phyloP scores from a whole-genome alignment of 257 asterid species.

The Nicotiana obtusifolia region DNA sequence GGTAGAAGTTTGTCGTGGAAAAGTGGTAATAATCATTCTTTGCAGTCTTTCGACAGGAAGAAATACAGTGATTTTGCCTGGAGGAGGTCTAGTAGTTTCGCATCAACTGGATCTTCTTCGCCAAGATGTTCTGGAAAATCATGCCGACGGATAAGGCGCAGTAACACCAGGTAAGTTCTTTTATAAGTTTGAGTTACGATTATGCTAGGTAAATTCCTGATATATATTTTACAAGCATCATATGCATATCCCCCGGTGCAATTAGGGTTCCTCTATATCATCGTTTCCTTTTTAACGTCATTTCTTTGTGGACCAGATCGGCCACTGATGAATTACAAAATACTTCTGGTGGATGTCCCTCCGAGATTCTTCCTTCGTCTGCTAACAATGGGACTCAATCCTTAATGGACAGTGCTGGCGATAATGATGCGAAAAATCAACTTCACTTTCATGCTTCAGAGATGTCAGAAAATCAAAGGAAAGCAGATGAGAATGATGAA shows the following conservation, averaged over 20 bases:
- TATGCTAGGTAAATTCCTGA: neutral
- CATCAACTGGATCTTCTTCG: slow-evolving; percentile 42
- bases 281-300: neutral
- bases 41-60: slow-evolving; percentile 45
- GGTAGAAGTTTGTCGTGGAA: slow-evolving; percentile 90
- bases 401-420: slow-evolving; percentile 19
- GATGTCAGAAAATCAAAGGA: slow-evolving; percentile 24
- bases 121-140: slow-evolving; percentile 75
- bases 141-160: slow-evolving; percentile 72
- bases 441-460: slow-evolving; percentile 23
- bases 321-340: neutral
- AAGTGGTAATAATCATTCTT: slow-evolving; percentile 55
- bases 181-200: neutral
- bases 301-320: neutral
- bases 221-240: neutral
- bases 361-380: slow-evolving; percentile 32
- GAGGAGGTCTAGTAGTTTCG: slow-evolving; percentile 46
- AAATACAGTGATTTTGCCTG: slow-evolving; percentile 39
- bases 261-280: neutral
- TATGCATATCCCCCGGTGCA: neutral
- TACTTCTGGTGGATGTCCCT: neutral
- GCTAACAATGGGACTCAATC: slow-evolving; percentile 32
- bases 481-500: slow-evolving; percentile 27
- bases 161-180: slow-evolving; percentile 47
- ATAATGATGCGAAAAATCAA: slow-evolving; percentile 28